Evolutionary conservation across 2,329 filamentous ascomycete genomes (phyloP), one percentile per base, ranked within the genome.

Genomic region (Sphaceloma murrayae): DNA sequence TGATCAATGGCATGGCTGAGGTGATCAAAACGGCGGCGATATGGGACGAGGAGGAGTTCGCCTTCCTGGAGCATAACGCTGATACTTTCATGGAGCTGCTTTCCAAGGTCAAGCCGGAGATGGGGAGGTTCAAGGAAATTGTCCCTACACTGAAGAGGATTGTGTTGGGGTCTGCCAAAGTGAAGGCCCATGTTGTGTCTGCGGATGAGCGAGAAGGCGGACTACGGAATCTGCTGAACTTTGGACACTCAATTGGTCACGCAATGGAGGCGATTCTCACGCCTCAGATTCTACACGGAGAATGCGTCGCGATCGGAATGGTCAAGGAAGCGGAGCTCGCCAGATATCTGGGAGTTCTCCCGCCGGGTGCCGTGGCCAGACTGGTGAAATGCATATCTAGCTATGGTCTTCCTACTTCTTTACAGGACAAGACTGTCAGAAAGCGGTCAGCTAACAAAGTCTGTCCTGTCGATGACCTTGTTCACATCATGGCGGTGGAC

Each of bases 1-100:
- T 98, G 58, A 87, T 95, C 65, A 98, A 98, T 62, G 91, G 91
- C 49, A 95, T 98, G 89, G 91, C 89, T 18, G 91, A 98, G 67
- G 89, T 98, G 21, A 52, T 58, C 31, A 61, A 74, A 75, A 98
- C 91, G 3, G 91, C 91, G 2, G 91, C 91, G 44, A 96, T 98
- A 55, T 95, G 89, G 77, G 78, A 94, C 56, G 86, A 93, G 63
- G 66, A 72, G 7, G 89, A 95, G 58, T 98, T 98, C 60, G 74
- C 80, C 32, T 68, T 82, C 9, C 70, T 98, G 13, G 91, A 98
- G 61, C 72, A 82, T 53, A 85, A 91, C 55, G 87, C 88, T 1
- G 68, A 80, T 27, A 66, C 73, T 4, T 87, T 98, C 42, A 73
- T 95, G 56, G 72, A 74, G 17, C 78, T 84, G 6, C 73, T 93